Conservation (phyloP, 495 filamentous ascomycete species). For the Penicillium verhagenii region DNA sequence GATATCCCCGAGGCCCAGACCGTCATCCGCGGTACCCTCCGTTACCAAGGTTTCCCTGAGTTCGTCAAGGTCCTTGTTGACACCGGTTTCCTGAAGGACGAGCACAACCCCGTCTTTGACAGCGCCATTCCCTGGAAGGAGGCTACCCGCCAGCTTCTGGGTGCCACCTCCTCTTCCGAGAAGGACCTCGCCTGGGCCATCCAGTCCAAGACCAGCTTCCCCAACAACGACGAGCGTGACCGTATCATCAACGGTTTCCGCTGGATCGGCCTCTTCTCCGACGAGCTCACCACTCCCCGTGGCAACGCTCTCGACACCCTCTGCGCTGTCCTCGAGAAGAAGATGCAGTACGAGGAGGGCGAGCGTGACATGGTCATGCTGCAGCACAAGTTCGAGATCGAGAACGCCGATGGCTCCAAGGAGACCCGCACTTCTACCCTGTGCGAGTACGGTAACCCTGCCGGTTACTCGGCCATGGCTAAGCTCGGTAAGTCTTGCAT, state of each 20-base stretch:
- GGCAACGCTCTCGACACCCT: conserved; percentile 87
- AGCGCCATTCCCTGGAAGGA: conserved; percentile 73
- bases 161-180: conserved; percentile 58
- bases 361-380: conserved; percentile 89
- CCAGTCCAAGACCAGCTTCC: conserved; percentile 70
- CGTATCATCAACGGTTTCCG: conserved; percentile 73
- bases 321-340: conserved; percentile 84
- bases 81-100: conserved; percentile 76
- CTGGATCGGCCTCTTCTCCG: conserved; percentile 88
- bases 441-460: conserved; percentile 79
- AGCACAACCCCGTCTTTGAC: conserved; percentile 59
- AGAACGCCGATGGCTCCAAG: conserved; percentile 70
- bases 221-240: conserved; percentile 66
- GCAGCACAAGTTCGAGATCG: conserved; percentile 91
- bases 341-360: conserved; percentile 82
- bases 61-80: conserved; percentile 85
- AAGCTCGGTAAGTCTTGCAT: conserved; percentile 45
- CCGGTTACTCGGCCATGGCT: conserved; percentile 87
- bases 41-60: conserved; percentile 85
- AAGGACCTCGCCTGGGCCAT: conserved; percentile 71
- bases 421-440: conserved; percentile 81
- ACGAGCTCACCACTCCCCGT: conserved; percentile 66
- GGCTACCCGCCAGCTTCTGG: conserved; percentile 71
- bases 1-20: conserved; percentile 74
- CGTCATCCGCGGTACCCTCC: conserved; percentile 66